A percentile compares a stretch with the other conserved stretches of the same genome.
phyloP scores from a whole-genome alignment of 768 basidiomycete species.

The Tulasnella sp. region DNA sequence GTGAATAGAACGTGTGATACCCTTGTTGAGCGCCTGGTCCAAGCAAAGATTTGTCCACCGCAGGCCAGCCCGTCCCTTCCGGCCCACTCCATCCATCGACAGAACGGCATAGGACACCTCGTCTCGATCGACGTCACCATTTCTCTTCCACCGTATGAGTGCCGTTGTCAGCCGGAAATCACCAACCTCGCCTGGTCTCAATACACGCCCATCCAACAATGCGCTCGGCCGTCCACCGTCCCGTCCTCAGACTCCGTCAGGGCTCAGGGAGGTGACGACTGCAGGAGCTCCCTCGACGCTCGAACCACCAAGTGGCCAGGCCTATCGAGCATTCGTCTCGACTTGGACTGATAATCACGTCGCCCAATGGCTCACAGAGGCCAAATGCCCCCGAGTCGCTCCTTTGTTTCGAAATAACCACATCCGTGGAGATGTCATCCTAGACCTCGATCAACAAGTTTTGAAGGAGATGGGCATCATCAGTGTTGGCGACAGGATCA shows the following conservation, averaged over 20 bases:
- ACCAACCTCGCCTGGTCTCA: slow-evolving; percentile 6
- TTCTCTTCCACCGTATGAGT: background rate
- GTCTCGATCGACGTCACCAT: background rate
- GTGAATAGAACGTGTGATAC: background rate
- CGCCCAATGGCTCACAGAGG: slow-evolving; percentile 64
- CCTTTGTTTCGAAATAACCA: slow-evolving; percentile 70
- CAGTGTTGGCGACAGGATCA: slow-evolving; percentile 83
- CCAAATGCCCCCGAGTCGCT: slow-evolving; percentile 59
- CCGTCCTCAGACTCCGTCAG: slow-evolving; percentile 5
- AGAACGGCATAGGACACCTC: background rate
- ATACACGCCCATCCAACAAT: slow-evolving; percentile 10
- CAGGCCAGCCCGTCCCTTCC: slow-evolving; percentile 42
- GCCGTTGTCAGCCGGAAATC: slow-evolving; percentile 4
- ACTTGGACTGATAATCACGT: slow-evolving; percentile 27
- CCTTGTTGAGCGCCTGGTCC: slow-evolving; percentile 49
- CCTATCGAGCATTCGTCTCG: slow-evolving; percentile 13
- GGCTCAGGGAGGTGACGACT: background rate
- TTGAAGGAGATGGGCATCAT: slow-evolving; percentile 83
- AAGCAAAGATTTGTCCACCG: slow-evolving; percentile 65
- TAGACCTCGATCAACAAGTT: slow-evolving; percentile 79
- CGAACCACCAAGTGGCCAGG: slow-evolving; percentile 4
- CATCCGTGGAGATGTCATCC: slow-evolving; percentile 79
- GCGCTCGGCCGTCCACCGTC: slow-evolving; percentile 8
- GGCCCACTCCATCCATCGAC: background rate
- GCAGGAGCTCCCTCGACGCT: background rate